Evolutionary conservation across 352 stramenopile species (phyloP).

Genomic region (Globisporangium orthogonon): DNA sequence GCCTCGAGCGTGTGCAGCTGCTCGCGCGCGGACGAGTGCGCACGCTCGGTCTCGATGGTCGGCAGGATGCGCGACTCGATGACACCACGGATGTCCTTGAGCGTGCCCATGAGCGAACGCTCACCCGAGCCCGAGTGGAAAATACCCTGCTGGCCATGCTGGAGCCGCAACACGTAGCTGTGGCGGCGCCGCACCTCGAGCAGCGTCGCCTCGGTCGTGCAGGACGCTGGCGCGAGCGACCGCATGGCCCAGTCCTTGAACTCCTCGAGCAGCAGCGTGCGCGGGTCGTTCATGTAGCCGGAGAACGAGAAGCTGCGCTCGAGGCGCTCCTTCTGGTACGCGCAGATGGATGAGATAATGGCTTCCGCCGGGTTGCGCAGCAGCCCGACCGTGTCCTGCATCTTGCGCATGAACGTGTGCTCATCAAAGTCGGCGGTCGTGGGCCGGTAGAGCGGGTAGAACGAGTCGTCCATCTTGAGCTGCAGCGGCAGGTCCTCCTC

Average conservation of each 20-base stretch:
- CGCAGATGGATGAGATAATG: constrained; percentile 84
- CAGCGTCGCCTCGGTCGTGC: constrained; percentile 71
- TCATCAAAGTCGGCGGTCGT: constrained; percentile 80
- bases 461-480: constrained; percentile 84
- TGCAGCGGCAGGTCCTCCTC: constrained; percentile 77
- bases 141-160: constrained; percentile 76
- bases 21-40: constrained; percentile 74
- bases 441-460: constrained; percentile 69
- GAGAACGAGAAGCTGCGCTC: constrained; percentile 70
- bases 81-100: constrained; percentile 79
- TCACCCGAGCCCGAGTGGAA: constrained; percentile 75
- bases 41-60: constrained; percentile 75
- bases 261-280: constrained; percentile 76
- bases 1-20: constrained; percentile 77
- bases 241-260: constrained; percentile 86
- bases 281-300: constrained; percentile 80
- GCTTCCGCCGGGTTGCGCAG: constrained; percentile 74
- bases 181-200: constrained; percentile 70
- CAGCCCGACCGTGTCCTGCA: constrained; percentile 78
- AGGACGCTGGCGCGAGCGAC: constrained; percentile 62
- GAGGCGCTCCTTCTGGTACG: constrained; percentile 75
- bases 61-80: constrained; percentile 72
- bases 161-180: constrained; percentile 67
- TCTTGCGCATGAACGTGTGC: constrained; percentile 85
- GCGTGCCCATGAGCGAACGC: constrained; percentile 64